Conservation (phyloP, 1,284 basidiomycete genomes). For the Rhizoctonia solani region DNA sequence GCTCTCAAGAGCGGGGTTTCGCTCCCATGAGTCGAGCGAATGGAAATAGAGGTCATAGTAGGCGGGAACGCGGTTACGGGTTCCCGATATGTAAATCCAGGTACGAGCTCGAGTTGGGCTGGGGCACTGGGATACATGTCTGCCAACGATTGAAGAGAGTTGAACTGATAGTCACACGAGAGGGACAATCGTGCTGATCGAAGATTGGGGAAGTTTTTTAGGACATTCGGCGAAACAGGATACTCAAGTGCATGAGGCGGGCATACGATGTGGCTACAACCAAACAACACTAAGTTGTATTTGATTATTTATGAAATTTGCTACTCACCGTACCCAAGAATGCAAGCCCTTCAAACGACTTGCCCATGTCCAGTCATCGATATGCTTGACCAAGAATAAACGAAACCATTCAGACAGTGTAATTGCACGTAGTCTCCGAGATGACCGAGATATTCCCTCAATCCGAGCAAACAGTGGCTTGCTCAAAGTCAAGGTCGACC, state of each 20-base stretch:
- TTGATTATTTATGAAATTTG: background rate
- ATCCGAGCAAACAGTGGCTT: constrained; percentile 14
- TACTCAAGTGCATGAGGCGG: constrained; percentile 5
- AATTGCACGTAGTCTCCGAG: constrained; percentile 21
- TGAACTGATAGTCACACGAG: constrained; percentile 20
- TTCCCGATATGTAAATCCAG: constrained; percentile 9
- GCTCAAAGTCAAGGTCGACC: background rate
- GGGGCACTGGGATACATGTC: background rate
- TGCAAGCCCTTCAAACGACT: constrained; percentile 20
- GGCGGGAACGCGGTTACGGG: constrained; percentile 18
- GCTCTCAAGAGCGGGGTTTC: constrained; percentile 7
- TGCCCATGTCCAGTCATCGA: constrained; percentile 20
- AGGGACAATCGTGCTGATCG: constrained; percentile 11
- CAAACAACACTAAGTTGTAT: background rate
- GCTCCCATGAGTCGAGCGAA: constrained; percentile 20
- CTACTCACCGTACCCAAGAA: constrained; percentile 13
- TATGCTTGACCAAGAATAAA: constrained; percentile 11
- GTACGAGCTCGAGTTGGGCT: background rate
- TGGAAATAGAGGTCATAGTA: constrained; percentile 20
- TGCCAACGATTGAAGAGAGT: background rate
- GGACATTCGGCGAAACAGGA: background rate
- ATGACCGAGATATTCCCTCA: constrained; percentile 26
- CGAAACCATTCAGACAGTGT: constrained; percentile 21
- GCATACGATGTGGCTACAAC: constrained; percentile 21
- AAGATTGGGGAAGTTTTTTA: background rate